Base-by-base conservation (phyloP, 1,284 basidiomycete species). In the Volvariella surrecta region DNA sequence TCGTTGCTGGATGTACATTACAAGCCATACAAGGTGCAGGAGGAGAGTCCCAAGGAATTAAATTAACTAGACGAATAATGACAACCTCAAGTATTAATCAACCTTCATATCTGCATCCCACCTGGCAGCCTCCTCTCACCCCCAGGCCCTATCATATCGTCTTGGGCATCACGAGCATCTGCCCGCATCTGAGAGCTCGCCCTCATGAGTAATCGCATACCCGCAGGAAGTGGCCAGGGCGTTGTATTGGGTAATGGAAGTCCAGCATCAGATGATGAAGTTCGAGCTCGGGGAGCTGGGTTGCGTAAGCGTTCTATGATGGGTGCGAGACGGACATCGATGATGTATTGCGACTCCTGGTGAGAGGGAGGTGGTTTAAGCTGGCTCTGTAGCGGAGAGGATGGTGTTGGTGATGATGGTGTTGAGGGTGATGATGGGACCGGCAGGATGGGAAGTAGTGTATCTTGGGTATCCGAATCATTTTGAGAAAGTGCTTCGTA, bases 181-280 rank as follows among this genome's bases (percentile, higher is more conserved):
- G 62, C 62, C 46, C 62, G 60, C 46, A 63, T 58, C 48, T 65
- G 67, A 17, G 62, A 60, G 44, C 68, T 63, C 32, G 70, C 63
- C 42, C 67, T 67, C 50, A 75, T 57, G n/a, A 81, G 53, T 61
- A 74, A 66, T 38, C 74, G 67, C 52, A 80, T 54, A 16, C 73
- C 68, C 15, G 64, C 54, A 15, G 74, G 70, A 41, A 81, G 48
- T 43, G 70, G 69, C 59, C 67, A 70, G 8, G 70, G 60, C n/a
- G 73, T 74, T 32, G 73, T 80, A 55, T 74, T 80, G 1, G 80
- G 79, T 19, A 82, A 61, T 4, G 81, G 78, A 34, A 82, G 65
- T 4, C 70, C 53, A 13, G 67, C 56, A 22, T 70, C 61, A 17
- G 56, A 45, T 39, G 54, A 52, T 13, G 45, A 45, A n/a, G 58